Base-by-base conservation (phyloP, 768 basidiomycete species). In the Russula vinacea region DNA sequence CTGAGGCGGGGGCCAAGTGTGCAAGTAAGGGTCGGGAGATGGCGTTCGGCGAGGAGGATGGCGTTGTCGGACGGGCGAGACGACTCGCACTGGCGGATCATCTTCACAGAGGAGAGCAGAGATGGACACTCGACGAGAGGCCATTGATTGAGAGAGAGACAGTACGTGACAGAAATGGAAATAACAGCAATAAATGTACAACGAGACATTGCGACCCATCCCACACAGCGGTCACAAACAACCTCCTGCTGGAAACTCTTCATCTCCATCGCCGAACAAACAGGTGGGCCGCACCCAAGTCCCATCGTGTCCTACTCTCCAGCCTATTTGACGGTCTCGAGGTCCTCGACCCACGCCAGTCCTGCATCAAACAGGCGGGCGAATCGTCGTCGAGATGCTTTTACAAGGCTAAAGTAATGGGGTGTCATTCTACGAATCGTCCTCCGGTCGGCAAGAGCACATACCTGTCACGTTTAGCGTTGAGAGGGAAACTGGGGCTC, bases 361-460 rank as follows among this genome's bases (percentile, higher is more conserved):
- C 88, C 84, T 77, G 67, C 74, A 50, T 66, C 65, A 74, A 54
- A 66, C 66, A 74, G 83, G 89, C 83, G 88, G 84, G 82, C 85
- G 77, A 78, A 77, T 84, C 89, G 71, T 92, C 88, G 81, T 85
- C 82, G 87, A 91, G 90, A 92, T 92, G 90, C 90, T 92, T 92
- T 90, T 84, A 73, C 78, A 78, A 73, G 82, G 83, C 89, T 90
- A 67, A 14, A n/a, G 44, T 57, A 58, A 42, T 40, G 73, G 58
- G 77, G 72, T 53, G 42, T 53, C 29, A 26, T 6, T 11, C n/a
- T 47, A 49, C 33, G 49, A 13, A 52, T 24, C 14, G 3, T 29
- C n/a, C 35, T 6, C 19, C 32, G n/a, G 47, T 32, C 2, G 64
- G 11, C 2, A 56, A 24, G 35, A 57, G 44, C 26, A 76, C 83